Conservation (phyloP, 208 protist species). For the Porcisia hertigi region DNA sequence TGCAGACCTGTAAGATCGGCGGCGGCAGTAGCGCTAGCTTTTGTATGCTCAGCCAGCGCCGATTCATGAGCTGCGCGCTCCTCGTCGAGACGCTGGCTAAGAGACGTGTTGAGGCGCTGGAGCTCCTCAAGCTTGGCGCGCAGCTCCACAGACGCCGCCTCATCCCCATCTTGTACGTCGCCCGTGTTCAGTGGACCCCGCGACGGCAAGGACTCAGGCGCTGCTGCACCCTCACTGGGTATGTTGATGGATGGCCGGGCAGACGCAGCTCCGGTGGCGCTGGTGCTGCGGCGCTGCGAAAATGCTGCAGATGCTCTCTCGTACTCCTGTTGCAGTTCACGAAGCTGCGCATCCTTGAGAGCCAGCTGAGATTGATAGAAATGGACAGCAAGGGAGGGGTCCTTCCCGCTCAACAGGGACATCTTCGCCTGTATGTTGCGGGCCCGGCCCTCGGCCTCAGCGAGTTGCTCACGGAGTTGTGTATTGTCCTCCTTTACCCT, state of each 20-base stretch:
- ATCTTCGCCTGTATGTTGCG: slow-evolving; percentile 20
- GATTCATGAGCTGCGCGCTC: slow-evolving; percentile 1
- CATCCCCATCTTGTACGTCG: background rate
- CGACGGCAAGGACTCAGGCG: background rate
- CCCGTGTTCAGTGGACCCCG: background rate
- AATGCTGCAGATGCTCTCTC: slow-evolving; percentile 1
- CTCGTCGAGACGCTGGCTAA: slow-evolving; percentile 2
- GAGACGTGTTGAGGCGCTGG: background rate
- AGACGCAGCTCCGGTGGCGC: background rate
- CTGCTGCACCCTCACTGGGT: background rate
- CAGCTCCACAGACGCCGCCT: background rate
- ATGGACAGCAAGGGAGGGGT: slow-evolving; percentile 17
- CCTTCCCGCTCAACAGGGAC: slow-evolving; percentile 12
- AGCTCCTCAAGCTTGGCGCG: slow-evolving; percentile 2
- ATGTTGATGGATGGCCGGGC: background rate
- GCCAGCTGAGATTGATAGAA: slow-evolving; percentile 30
- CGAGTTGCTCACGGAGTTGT: slow-evolving; percentile 27
- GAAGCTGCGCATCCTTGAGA: slow-evolving; percentile 30
- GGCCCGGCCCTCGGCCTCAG: slow-evolving; percentile 21
- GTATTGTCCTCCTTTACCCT: slow-evolving; percentile 22
- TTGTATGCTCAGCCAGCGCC: slow-evolving; percentile 1
- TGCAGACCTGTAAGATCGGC: slow-evolving; percentile 20
- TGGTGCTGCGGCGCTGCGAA: slow-evolving; percentile 8
- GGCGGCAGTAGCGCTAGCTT: slow-evolving; percentile 1
- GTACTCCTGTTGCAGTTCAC: slow-evolving; percentile 15